phyloP scores from a whole-genome alignment of 2,329 filamentous ascomycete genomes.

The Aspergillus ustus region DNA sequence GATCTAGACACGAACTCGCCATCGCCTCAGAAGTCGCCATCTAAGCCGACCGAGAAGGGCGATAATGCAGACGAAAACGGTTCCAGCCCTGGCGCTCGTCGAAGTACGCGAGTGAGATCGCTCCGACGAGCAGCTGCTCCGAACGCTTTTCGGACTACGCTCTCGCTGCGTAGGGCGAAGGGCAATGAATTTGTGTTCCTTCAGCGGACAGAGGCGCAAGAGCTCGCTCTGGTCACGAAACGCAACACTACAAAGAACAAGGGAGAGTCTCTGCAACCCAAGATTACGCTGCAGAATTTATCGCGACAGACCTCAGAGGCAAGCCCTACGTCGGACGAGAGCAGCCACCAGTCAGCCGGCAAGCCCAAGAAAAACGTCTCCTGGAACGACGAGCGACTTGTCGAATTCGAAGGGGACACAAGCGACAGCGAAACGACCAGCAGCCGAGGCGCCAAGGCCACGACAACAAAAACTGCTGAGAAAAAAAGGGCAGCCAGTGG shows the following conservation, averaged over 20 bases:
- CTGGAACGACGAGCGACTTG: conserved; percentile 46
- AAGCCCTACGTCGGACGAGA: background rate
- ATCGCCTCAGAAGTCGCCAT: conserved; percentile 41
- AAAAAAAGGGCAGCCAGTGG: conserved; percentile 30
- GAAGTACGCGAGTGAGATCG: conserved; percentile 42
- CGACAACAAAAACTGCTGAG: conserved; percentile 24
- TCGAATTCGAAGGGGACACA: conserved; percentile 37
- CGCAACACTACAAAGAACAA: conserved; percentile 50
- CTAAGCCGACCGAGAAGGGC: conserved; percentile 29
- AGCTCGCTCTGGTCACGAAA: conserved; percentile 47
- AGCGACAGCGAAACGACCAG: conserved; percentile 28
- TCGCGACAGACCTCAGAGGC: conserved; percentile 22
- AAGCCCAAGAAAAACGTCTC: conserved; percentile 37
- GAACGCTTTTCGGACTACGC: conserved; percentile 39
- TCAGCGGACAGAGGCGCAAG: conserved; percentile 47
- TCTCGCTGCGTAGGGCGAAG: conserved; percentile 49
- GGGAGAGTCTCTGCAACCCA: conserved; percentile 42
- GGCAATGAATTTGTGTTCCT: conserved; percentile 52
- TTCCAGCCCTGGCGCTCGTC: conserved; percentile 34
- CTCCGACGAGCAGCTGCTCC: conserved; percentile 29
- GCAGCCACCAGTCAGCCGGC: conserved; percentile 9
- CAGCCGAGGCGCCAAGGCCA: conserved; percentile 21
- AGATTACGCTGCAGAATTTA: conserved; percentile 34
- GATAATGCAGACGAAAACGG: conserved; percentile 20
- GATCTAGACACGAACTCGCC: conserved; percentile 45